Conservation (phyloP, 495 filamentous ascomycete species). For the Talaromyces wortmannii region DNA sequence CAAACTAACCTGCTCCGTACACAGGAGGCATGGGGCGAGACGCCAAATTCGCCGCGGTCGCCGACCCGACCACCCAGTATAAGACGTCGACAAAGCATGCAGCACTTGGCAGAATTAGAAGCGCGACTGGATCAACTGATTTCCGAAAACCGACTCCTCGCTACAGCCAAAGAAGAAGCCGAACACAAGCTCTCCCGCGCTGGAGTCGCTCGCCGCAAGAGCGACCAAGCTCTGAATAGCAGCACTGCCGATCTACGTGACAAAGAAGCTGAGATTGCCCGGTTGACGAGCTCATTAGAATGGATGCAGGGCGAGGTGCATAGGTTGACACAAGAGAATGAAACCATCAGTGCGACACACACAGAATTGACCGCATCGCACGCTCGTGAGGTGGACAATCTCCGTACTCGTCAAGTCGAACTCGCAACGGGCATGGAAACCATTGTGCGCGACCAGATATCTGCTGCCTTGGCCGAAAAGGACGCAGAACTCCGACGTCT, state of each 20-base stretch:
- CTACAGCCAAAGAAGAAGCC: conserved; percentile 61
- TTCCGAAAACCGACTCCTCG: conserved; percentile 71
- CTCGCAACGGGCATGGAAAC: conserved; percentile 58
- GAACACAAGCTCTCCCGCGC: conserved; percentile 57
- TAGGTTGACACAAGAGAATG: conserved; percentile 68
- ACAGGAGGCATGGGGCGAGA: conserved; percentile 93
- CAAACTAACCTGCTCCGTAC: conserved; percentile 5
- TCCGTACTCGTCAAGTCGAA: conserved; percentile 51
- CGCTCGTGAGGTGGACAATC: conserved; percentile 58
- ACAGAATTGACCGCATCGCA: conserved; percentile 56
- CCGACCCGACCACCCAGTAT: conserved; percentile 94
- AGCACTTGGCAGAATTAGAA: conserved; percentile 77
- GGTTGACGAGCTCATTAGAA: conserved; percentile 67
- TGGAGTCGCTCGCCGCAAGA: conserved; percentile 42
- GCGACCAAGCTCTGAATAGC: conserved; percentile 48
- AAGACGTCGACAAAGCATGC: conserved; percentile 92
- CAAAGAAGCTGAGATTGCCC: conserved; percentile 71
- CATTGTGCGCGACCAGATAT: conserved; percentile 54
- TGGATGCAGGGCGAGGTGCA: conserved; percentile 73
- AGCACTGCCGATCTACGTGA: conserved; percentile 49
- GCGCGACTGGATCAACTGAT: conserved; percentile 68
- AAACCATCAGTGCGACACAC: conserved; percentile 65
- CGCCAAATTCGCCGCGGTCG: conserved; percentile 82
- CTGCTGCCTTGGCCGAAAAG: conserved; percentile 57
- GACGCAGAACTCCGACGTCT: conserved; percentile 73